Evolutionary conservation across 257 asterid species (phyloP).

Genomic region (Forsythia viridissima): DNA sequence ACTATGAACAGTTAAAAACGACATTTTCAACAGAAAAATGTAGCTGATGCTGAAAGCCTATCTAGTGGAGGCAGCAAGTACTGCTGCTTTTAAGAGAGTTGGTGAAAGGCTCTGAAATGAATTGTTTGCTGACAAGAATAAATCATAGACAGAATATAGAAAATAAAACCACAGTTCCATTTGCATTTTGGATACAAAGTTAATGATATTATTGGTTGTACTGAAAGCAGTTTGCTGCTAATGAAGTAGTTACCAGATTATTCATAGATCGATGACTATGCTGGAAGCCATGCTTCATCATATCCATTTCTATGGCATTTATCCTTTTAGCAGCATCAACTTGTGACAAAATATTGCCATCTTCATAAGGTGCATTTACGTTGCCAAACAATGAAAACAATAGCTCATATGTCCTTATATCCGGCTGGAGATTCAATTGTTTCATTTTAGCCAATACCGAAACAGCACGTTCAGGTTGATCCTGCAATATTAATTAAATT

Average conservation of each 20-base stretch:
- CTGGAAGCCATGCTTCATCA: conserved; percentile 71
- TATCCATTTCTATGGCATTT: conserved; percentile 77
- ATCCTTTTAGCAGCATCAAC: conserved; percentile 71
- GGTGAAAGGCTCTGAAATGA: neutral
- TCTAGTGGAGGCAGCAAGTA: neutral
- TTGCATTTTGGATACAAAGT: neutral
- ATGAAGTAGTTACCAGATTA: conserved; percentile 58
- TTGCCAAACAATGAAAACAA: conserved; percentile 78
- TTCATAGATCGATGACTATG: conserved; percentile 65
- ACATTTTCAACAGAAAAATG: no score
- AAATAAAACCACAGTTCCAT: conserved; percentile 6
- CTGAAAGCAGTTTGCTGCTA: conserved; percentile 14
- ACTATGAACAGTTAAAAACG: no score
- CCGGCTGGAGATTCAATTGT: conserved; percentile 47
- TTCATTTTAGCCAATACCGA: conserved; percentile 62
- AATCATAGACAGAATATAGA: neutral
- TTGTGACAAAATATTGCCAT: conserved; percentile 58
- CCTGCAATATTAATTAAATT: conserved; percentile 59
- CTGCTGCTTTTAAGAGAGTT: neutral
- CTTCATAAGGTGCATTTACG: conserved; percentile 77
- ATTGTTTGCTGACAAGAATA: neutral
- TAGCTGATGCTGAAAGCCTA: neutral
- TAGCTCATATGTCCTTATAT: conserved; percentile 74
- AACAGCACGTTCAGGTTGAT: conserved; percentile 76
- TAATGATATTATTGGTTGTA: neutral